A percentile compares a stretch with the other conserved stretches of the same genome.
Evolutionary conservation across 139 green algal genomes (phyloP).

Genomic region (Penium margaritaceum): DNA sequence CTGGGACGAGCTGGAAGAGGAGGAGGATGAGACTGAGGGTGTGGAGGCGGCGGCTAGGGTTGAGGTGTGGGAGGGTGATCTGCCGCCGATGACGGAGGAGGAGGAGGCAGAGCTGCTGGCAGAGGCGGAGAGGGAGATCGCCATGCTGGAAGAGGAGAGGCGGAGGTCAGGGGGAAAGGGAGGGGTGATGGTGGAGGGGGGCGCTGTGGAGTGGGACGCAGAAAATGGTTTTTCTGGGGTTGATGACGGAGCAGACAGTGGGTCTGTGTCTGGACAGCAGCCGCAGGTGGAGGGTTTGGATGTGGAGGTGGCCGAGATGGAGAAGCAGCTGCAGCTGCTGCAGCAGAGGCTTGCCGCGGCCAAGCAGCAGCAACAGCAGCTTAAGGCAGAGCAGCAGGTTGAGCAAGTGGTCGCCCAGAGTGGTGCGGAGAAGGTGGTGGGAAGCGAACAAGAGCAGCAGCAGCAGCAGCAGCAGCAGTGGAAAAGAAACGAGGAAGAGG

Average conservation of each 20-base stretch:
- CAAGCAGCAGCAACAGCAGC: background rate
- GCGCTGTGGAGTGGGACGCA: too few relatives aligned
- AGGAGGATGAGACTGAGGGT: slow-evolving; percentile 26
- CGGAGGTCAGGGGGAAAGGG: too few relatives aligned
- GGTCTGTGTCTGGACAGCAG: too few relatives aligned
- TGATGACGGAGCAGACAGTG: too few relatives aligned
- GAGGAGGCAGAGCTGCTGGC: slow-evolving; percentile 36
- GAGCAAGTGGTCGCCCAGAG: background rate
- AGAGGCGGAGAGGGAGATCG: slow-evolving; percentile 40
- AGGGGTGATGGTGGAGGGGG: too few relatives aligned
- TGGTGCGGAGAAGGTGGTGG: background rate
- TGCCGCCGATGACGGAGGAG: slow-evolving; percentile 17
- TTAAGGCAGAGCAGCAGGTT: background rate
- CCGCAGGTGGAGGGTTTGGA: slow-evolving; percentile 19
- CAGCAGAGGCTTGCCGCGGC: background rate
- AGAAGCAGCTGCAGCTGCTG: slow-evolving; percentile 17
- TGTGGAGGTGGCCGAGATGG: slow-evolving; percentile 10
- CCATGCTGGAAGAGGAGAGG: slow-evolving; percentile 25
- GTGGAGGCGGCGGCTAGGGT: slow-evolving; percentile 29
- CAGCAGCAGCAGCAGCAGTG: background rate
- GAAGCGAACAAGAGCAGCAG: background rate
- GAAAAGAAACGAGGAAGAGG: background rate
- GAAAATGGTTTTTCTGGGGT: too few relatives aligned
- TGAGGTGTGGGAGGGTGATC: slow-evolving; percentile 40
- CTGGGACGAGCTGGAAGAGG: slow-evolving; percentile 18